Conservation (phyloP, 192 early-diverging fungal species). For the Coemansia sp. region DNA sequence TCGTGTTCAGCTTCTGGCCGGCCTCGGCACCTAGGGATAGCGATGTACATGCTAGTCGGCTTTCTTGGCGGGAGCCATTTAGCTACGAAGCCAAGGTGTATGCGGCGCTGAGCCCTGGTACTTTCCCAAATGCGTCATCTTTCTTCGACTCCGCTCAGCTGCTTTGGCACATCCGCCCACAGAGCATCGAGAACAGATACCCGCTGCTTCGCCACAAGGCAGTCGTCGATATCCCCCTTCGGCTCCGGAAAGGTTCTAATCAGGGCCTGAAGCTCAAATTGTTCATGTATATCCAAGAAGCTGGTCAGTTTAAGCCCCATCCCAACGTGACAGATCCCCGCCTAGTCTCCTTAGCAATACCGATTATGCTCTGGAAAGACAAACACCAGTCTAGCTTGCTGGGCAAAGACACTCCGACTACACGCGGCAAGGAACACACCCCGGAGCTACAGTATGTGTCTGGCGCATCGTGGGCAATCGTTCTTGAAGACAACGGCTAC, state of each 20-base stretch:
- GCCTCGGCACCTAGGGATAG: background rate
- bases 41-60: background rate
- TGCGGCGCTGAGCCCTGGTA: background rate
- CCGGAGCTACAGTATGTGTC: background rate
- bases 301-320: background rate
- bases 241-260: background rate
- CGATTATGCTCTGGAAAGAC: background rate
- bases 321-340: constrained; percentile 16
- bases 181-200: constrained; percentile 7
- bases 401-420: background rate
- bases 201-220: constrained; percentile 1
- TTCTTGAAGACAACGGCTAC: constrained; percentile 6
- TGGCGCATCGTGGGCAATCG: constrained; percentile 10
- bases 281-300: constrained; percentile 15
- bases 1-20: background rate
- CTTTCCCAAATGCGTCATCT: background rate
- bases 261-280: constrained; percentile 1
- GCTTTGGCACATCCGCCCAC: constrained; percentile 18
- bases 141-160: constrained; percentile 23
- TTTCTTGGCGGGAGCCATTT: constrained; percentile 14
- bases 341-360: background rate
- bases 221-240: background rate
- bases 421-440: background rate
- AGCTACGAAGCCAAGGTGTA: constrained; percentile 22
- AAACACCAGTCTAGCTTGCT: background rate